These are phyloP conservation scores for Colletotrichum magnum DNA, from an alignment of 2,329 filamentous ascomycete genomes.

Conservation along the genomic window DNA sequence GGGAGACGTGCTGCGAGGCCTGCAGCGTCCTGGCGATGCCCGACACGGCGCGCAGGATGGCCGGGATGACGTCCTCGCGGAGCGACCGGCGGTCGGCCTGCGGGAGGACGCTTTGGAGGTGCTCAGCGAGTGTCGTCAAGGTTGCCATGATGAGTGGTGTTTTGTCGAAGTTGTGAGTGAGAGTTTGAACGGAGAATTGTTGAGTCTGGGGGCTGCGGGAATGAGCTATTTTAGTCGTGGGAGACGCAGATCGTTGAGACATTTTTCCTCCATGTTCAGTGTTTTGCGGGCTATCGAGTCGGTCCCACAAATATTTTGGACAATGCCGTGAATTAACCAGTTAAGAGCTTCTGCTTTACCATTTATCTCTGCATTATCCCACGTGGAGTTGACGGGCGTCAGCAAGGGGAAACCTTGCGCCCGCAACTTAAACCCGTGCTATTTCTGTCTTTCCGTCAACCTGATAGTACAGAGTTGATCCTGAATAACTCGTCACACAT, in stretches of 20 bases:
- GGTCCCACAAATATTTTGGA: constrained; percentile 19
- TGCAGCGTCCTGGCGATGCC: constrained; percentile 61
- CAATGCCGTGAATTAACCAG: constrained; percentile 24
- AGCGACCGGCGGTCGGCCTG: constrained; percentile 50
- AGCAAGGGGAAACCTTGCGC: constrained; percentile 1
- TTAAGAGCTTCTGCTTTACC: constrained; percentile 6
- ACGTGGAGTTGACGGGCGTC: not conserved
- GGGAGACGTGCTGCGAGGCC: constrained; percentile 60
- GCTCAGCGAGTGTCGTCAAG: constrained; percentile 19
- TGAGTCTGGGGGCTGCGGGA: constrained; percentile 26
- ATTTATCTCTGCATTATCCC: constrained; percentile 11
- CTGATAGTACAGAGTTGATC: not conserved
- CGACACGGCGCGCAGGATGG: constrained; percentile 60
- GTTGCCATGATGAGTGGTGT: too few species aligned
- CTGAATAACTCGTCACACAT: too few species aligned
- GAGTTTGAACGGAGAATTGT: constrained; percentile 1
- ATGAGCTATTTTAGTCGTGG: constrained; percentile 39
- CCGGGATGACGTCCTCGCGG: constrained; percentile 61
- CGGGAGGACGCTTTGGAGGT: constrained; percentile 45
- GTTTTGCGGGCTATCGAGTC: constrained; percentile 1
- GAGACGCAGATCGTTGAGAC: constrained; percentile 29
- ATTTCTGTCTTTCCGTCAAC: not conserved
- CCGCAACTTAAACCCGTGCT: not conserved
- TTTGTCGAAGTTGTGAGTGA: too few species aligned
- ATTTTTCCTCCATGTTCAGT: constrained; percentile 15